Base-by-base conservation (phyloP, 2,329 filamentous ascomycete genomes). In the Metarhizium sp. region DNA sequence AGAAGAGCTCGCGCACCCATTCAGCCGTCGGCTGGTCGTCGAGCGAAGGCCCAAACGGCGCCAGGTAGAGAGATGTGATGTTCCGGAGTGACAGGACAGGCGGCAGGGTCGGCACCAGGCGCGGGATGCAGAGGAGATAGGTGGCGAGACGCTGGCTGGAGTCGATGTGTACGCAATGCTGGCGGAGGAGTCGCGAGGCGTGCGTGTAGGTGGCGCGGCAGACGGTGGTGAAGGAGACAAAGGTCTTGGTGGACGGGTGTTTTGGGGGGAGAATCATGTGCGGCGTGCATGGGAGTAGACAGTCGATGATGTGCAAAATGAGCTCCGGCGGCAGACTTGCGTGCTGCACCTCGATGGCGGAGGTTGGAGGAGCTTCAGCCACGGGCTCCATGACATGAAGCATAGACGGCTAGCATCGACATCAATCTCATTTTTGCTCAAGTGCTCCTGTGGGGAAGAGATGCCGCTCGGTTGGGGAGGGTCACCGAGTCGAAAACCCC, bases 161-260 rank as follows among this genome's bases (percentile, higher is more conserved):
- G 51, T 76, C 70, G 43, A 80, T 64, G 59, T 73, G 73, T 40
- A 77, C 59, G 62, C 76, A 79, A 59, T 73, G 69, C 56, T 72
- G 63, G 49, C 71, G 71, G n/a, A 80, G 70, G 11, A 75, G 66
- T 43, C 67, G 70, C 16, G 68, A 67, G 3, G 77, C 75, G 10
- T 72, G 56, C 4, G 61, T 59, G 57, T 75, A 69, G 3, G 74
- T 76, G 16, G 70, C 69, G 3, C 70, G 69, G 40, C 71, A 76
- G 42, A 77, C 73, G 20, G 69, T 63, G 3, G 72, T 71, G 56
- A 79, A 69, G 18, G 74, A 66, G 16, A 78, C 60, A 6, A 79
- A 70, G 6, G 75, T 72, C 57, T 70, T 70, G 10, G 74, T 75
- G 20, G 70, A 69, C 18, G 66, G 60, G 58, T 78, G 67, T 2